Base-by-base conservation (phyloP, 2,329 filamentous ascomycete genomes). In the Claviceps maximensis region DNA sequence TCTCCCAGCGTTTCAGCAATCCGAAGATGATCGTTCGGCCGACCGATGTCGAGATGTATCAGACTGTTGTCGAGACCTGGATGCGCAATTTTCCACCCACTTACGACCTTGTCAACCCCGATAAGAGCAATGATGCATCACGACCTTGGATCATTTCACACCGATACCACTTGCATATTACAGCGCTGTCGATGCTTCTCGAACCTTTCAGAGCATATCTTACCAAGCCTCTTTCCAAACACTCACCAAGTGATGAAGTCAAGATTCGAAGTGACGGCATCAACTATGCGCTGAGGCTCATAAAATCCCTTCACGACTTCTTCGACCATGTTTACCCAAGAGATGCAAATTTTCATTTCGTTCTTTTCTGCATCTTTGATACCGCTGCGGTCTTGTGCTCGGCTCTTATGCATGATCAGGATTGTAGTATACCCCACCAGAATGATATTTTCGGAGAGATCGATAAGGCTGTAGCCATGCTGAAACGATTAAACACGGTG, bases 281-380 rank as follows among this genome's bases (percentile, higher is more conserved):
- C n/a, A 62, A 71, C 12, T 69, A 70, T 42, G 67, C 69, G 12
- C 57, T 78, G 19, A 69, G 69, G 47, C 60, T 77, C 2, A 68
- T 78, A 55, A 55, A 60, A 2, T 62, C 66, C 1, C 64, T 74
- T 5, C 66, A 66, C 23, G 58, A 61, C 15, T 67, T 77, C 10
- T 74, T 76, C 50, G 62, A 73, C 19, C 65, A 71, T 38, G 64
- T 71, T 9, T 72, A 69, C 48, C 72, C 73, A 0, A 62, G 70
- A 13, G 72, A 76, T 46, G 67, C 70, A 6, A 75, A 73, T 38
- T 76, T 75, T 44, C 72, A 77, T 56, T 69, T 74, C 50, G 69
- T 74, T 6, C 63, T 74, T 0, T 78, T 77, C 53, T 66, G 67
- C 45, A 70, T 77, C 33, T 79, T 79, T 47, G 74, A 79, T 55